Conservation (phyloP, 768 basidiomycete genomes). For the Holtermannia corniformis region DNA sequence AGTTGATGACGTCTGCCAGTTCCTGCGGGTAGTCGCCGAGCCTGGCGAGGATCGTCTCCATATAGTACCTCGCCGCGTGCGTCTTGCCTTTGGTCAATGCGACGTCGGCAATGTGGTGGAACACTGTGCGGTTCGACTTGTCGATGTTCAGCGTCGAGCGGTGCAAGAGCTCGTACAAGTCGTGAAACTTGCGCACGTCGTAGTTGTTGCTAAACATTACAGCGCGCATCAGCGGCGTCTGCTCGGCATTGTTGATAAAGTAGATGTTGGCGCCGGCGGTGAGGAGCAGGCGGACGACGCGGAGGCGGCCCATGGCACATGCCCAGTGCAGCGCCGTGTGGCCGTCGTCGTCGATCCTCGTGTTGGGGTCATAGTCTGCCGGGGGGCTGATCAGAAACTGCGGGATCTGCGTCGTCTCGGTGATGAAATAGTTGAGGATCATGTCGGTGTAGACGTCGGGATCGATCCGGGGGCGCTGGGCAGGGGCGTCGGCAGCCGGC, state of each 20-base stretch:
- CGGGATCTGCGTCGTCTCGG: conserved; percentile 87
- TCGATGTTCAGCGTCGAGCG: conserved; percentile 99
- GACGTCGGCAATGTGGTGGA: conserved; percentile 95
- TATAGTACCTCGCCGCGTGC: conserved; percentile 95
- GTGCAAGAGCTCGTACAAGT: conserved; percentile 90
- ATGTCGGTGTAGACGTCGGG: conserved; percentile 69
- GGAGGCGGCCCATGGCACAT: conserved; percentile 94
- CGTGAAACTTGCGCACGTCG: conserved; percentile 96
- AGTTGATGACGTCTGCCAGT: conserved; percentile 94
- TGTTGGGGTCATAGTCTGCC: conserved; percentile 83
- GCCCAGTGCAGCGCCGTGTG: conserved; percentile 98
- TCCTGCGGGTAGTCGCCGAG: conserved; percentile 90
- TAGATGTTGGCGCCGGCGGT: conserved; percentile 94
- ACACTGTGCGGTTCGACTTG: conserved; percentile 91
- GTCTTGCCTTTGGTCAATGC: conserved; percentile 97
- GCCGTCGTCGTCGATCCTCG: conserved; percentile 94
- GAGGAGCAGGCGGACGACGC: conserved; percentile 86
- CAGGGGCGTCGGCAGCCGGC: conserved; percentile 2
- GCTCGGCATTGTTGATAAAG: conserved; percentile 89
- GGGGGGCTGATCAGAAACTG: conserved; percentile 78
- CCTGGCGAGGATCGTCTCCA: conserved; percentile 85
- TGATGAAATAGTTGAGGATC: conserved; percentile 96
- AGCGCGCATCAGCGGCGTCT: conserved; percentile 94
- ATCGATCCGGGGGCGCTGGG: conserved; percentile 1
- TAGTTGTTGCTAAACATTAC: conserved; percentile 99